Conservation (phyloP, 176 grass and related monocot species). For the Ampelocalamus luodianensis region DNA sequence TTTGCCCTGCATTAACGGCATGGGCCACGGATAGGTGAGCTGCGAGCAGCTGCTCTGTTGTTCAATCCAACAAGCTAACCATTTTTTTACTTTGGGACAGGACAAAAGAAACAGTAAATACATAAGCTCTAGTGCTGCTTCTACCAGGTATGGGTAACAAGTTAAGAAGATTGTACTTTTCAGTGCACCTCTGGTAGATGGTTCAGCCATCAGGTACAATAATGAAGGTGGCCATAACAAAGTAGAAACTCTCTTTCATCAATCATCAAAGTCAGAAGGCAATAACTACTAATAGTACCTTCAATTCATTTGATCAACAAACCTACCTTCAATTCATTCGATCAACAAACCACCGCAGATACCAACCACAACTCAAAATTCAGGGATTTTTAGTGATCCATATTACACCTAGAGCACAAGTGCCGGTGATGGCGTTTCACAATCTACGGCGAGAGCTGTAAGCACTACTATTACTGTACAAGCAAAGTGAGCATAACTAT, state of each 20-base stretch:
- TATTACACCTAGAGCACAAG: background rate
- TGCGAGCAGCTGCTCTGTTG: background rate
- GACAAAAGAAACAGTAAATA: background rate
- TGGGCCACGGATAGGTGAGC: background rate
- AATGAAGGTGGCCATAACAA: background rate
- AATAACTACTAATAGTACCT: background rate
- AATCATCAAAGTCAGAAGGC: background rate
- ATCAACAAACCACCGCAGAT: background rate
- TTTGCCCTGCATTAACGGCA: conserved; percentile 26
- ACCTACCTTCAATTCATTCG: background rate
- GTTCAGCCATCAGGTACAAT: background rate
- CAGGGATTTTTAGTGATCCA: background rate
- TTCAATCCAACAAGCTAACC: background rate
- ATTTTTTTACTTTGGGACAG: background rate
- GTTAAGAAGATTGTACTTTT: background rate
- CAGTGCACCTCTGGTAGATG: background rate
- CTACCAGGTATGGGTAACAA: background rate
- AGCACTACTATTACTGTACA: conserved; percentile 28
- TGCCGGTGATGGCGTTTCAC: background rate
- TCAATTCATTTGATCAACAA: background rate
- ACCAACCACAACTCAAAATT: background rate
- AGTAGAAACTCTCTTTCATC: background rate
- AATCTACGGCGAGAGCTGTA: background rate
- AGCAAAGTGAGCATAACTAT: background rate
- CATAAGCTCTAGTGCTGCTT: background rate